Evolutionary conservation across 208 protist genomes (phyloP).

Genomic region (Polymyxa betae): DNA sequence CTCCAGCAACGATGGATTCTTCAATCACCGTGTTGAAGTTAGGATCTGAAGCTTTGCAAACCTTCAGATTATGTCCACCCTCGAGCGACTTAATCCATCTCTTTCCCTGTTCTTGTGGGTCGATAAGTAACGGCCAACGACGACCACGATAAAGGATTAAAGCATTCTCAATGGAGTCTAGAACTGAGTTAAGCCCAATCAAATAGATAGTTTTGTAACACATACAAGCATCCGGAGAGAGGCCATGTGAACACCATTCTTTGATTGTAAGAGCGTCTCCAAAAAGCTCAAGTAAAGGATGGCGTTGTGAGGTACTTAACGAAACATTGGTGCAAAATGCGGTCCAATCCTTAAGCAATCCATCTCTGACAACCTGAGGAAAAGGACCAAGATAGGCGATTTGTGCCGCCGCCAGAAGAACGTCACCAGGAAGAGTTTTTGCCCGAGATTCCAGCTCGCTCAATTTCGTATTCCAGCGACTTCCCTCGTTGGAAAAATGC

Average conservation of each 20-base stretch:
- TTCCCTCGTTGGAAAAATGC: slow-evolving; percentile 70
- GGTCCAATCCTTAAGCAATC: slow-evolving; percentile 62
- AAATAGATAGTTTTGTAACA: too few relatives aligned
- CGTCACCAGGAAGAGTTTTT: slow-evolving; percentile 70
- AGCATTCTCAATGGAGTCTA: slow-evolving; percentile 73
- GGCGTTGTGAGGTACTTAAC: neutral
- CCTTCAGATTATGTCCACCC: neutral
- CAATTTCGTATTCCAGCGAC: slow-evolving; percentile 67
- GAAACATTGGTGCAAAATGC: slow-evolving; percentile 73
- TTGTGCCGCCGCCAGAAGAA: slow-evolving; percentile 71
- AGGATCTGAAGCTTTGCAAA: neutral
- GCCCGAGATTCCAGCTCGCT: slow-evolving; percentile 57
- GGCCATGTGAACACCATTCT: slow-evolving; percentile 64
- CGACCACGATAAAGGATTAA: slow-evolving; percentile 66
- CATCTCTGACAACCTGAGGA: slow-evolving; percentile 56
- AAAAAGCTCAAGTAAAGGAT: slow-evolving; percentile 72
- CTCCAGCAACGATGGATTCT: neutral
- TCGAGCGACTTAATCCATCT: slow-evolving; percentile 88
- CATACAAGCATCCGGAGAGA: slow-evolving; percentile 66
- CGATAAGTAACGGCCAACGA: slow-evolving; percentile 72
- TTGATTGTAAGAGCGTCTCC: slow-evolving; percentile 63
- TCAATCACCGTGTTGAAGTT: neutral
- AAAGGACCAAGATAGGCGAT: slow-evolving; percentile 76
- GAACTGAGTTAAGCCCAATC: too few relatives aligned
- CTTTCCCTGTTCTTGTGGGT: slow-evolving; percentile 73